Base-by-base conservation (phyloP, 306 rosid species). In the Vigna trinervia region DNA sequence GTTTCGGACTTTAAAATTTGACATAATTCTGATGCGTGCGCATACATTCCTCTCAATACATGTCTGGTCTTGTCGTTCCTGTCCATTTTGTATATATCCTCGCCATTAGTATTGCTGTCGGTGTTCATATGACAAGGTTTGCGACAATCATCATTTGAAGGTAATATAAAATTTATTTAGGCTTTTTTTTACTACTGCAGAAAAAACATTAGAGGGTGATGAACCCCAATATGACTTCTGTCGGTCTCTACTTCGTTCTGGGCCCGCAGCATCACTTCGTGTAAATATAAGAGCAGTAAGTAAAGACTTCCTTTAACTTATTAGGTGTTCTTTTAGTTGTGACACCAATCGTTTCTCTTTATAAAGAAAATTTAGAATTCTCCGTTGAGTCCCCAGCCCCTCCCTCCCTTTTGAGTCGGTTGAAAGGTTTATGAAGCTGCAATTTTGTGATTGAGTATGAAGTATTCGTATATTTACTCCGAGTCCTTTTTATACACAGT, bases 191-290 rank as follows among this genome's bases (percentile, higher is more conserved):
- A 52, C 63, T 57, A 15, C 30, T 73, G 59, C 71, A 89, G 97
- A 90, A 70, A 88, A 89, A 80, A 80, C 87, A 50, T 82, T 95
- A 76, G 97, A 88, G 77, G 86, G 57, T 67, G 87, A 86, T 41
- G 75, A 87, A 38, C 98, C 96, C 32, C 91, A 85, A 75, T 95
- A 81, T 80, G 81, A 75, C 79, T 12, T 86, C 36, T 95, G 96
- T 81, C 89, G 96, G 76, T 89, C 96, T 71, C 84, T 90, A 26
- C 90, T 89, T 51, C 98, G 97, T 69, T 88, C 93, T 2, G 98
- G 97, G 56, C 96, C 96, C 63, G 98, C 97, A 77, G 91, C 92
- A 19, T 89, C 98, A 17, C 93, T 92, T 79, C 97, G 93, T 17
- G 63, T 89, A 72, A 90, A 90, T 74, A 95, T 95, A 41, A 86